Conservation (phyloP, 306 rosid genomes). For the Heteromeles arbutifolia region DNA sequence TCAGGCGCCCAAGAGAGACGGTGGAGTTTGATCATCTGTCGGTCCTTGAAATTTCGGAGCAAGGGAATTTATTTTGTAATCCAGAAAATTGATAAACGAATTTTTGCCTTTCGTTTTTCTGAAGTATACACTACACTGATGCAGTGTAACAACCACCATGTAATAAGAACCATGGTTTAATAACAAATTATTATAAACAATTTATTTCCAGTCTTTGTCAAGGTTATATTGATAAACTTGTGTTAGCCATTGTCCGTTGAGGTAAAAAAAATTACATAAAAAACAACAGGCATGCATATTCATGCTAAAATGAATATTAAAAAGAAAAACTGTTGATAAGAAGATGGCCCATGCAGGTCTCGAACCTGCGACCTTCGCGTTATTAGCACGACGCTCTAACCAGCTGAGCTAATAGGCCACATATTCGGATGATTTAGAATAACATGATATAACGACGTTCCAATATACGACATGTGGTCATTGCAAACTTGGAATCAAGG, state of each 20-base stretch:
- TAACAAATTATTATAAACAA: no score
- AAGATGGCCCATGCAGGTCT: slow-evolving; percentile 9
- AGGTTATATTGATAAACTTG: not conserved
- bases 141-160: not conserved
- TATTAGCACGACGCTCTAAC: slow-evolving; percentile 16
- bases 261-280: not conserved
- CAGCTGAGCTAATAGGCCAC: slow-evolving; percentile 16
- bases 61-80: not conserved
- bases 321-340: not conserved
- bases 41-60: not conserved
- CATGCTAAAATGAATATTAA: no score
- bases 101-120: not conserved
- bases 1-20: slow-evolving; percentile 30
- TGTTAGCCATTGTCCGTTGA: not conserved
- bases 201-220: not conserved
- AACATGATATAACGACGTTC: fast-evolving
- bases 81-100: not conserved
- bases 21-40: slow-evolving; percentile 19
- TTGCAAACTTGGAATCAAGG: no score
- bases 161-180: not conserved
- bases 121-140: not conserved
- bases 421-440: not conserved
- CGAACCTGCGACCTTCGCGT: slow-evolving; percentile 13
- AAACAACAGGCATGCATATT: no score
- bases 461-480: no score